Evolutionary conservation across 2,329 filamentous ascomycete genomes (phyloP).

Genomic region (Penicillium olsonii): DNA sequence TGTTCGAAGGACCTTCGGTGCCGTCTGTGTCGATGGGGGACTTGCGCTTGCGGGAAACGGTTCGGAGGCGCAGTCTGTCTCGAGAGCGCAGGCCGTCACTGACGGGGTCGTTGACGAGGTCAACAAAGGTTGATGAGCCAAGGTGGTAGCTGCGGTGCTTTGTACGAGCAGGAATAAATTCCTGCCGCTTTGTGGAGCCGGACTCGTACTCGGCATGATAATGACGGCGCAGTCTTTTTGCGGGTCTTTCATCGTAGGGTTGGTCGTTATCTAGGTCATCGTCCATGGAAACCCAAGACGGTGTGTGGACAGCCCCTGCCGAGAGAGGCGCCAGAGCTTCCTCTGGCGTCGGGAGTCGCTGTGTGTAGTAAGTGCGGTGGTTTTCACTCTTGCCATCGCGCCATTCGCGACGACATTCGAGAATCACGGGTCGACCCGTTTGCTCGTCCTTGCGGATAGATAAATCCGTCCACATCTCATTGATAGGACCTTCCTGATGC

Average conservation of each 20-base stretch:
- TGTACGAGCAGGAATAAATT: constrained; percentile 48
- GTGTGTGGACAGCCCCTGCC: not conserved
- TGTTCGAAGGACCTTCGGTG: constrained; percentile 23
- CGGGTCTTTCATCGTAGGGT: constrained; percentile 38
- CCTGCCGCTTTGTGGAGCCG: constrained; percentile 26
- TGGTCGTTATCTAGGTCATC: constrained; percentile 18
- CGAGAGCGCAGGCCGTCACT: constrained; percentile 29
- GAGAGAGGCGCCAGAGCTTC: constrained; percentile 18
- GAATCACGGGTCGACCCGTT: constrained; percentile 60
- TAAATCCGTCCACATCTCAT: constrained; percentile 72
- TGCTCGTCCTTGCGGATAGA: constrained; percentile 62
- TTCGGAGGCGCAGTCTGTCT: constrained; percentile 45
- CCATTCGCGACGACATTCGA: constrained; percentile 73
- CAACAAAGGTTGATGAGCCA: constrained; percentile 43
- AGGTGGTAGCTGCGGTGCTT: constrained; percentile 47
- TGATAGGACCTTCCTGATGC: constrained; percentile 69
- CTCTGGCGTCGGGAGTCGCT: constrained; percentile 37
- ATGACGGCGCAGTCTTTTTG: constrained; percentile 39
- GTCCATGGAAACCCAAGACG: constrained; percentile 1
- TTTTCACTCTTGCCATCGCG: constrained; percentile 57
- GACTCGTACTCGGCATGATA: constrained; percentile 44
- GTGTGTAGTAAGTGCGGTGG: constrained; percentile 66
- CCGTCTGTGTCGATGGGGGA: constrained; percentile 39
- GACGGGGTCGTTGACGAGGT: constrained; percentile 45
- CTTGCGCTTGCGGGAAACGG: constrained; percentile 45